phyloP scores from a whole-genome alignment of 23 red algal species.

The Gracilariopsis chorda region DNA sequence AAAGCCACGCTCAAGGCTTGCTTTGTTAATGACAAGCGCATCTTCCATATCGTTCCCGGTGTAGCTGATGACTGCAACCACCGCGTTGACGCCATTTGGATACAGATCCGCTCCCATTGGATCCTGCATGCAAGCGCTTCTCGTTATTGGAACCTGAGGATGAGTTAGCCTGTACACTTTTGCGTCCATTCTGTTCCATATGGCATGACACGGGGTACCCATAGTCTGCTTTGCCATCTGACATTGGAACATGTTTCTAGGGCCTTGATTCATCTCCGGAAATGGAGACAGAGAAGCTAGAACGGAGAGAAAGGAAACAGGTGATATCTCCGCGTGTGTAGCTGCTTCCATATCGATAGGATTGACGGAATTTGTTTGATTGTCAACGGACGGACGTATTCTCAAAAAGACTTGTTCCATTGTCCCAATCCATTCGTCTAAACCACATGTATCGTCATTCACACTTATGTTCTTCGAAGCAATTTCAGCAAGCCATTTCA shows the following conservation, averaged over 20 bases:
- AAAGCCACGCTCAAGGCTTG: slow-evolving; percentile 86
- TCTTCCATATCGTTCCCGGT: slow-evolving; percentile 99
- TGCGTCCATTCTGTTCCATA: slow-evolving; percentile 72
- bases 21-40: slow-evolving; percentile 90
- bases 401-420: slow-evolving; percentile 85
- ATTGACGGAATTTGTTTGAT: slow-evolving; percentile 38
- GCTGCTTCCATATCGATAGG: slow-evolving; percentile 37
- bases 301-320: slow-evolving; percentile 72
- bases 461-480: not conserved
- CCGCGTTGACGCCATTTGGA: slow-evolving; percentile 91
- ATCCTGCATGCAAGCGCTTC: slow-evolving; percentile 57
- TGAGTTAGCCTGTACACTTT: slow-evolving; percentile 82
- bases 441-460: not conserved
- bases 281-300: slow-evolving; percentile 89
- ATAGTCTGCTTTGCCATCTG: slow-evolving; percentile 99
- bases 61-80: slow-evolving; percentile 96
- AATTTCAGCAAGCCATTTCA: slow-evolving; percentile 58
- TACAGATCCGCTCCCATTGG: slow-evolving; percentile 75
- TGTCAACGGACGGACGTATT: slow-evolving; percentile 32
- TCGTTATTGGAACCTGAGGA: slow-evolving; percentile 81
- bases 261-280: slow-evolving; percentile 96
- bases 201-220: slow-evolving; percentile 82
- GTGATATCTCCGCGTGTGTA: slow-evolving; percentile 76
- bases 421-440: slow-evolving; percentile 75
- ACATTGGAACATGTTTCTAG: slow-evolving; percentile 99